Base-by-base conservation (phyloP, 768 basidiomycete genomes). In the Lactarius sanguifluus region DNA sequence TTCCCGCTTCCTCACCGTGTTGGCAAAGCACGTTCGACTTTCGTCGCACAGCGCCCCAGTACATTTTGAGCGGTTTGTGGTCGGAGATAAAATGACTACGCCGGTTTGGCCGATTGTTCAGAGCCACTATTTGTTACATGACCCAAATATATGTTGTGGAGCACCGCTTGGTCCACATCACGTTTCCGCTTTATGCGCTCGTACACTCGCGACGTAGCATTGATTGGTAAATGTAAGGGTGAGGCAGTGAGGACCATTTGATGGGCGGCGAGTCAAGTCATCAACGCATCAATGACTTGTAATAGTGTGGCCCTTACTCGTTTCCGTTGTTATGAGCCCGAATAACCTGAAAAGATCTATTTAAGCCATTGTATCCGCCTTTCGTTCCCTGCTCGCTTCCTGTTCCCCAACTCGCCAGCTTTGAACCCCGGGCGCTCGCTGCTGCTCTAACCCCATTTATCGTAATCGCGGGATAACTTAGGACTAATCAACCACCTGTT, bases 1-100 rank as follows among this genome's bases (percentile, higher is more conserved):
- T 99, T 98, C 94, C 96, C 96, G 69, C 89, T 98, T 59, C 94
- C 96, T 68, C 92, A 92, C 79, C 91, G 97, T 63, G 86, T 95
- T 65, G 70, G 81, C 69, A 94, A 94, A 82, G 77, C 81, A 69
- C 89, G 86, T 72, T 87, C 88, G 71, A 92, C 87, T 65, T 96
- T 96, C 76, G 85, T 88, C 59, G 92, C 94, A 40, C 78, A 79
- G 74, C 87, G 92, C 70, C 92, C 92, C 28, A 74, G 77, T 67
- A 94, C 92, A 54, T 94, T 93, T 80, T 85, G 74, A 78, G 59
- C 47, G 52, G 16, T 61, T 56, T 57, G 13, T 36, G 45, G 41
- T 20, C 36, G 40, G 47, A 25, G 62, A 38, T 12, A 63, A 63
- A 63, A 36, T 28, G 32, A 52, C 23, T 55, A 30, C 16, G 36